Evolutionary conservation across 2,329 filamentous ascomycete species (phyloP).

Genomic region (Sporothrix pseudoabietina): DNA sequence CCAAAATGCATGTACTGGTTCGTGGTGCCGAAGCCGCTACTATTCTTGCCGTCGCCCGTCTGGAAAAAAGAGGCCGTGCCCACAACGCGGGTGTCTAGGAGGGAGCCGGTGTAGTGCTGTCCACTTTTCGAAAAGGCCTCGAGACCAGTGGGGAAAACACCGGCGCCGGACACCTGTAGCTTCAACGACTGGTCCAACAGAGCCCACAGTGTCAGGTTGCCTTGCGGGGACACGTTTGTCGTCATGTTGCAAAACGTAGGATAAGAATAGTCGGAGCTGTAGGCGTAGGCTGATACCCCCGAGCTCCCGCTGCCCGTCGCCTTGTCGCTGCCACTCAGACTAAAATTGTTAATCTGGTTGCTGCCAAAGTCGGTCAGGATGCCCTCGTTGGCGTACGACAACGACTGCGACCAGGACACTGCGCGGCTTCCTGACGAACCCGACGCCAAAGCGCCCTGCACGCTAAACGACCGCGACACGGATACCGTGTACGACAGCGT

Average conservation of each 20-base stretch:
- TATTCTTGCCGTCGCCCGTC: constrained; percentile 47
- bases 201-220: constrained; percentile 52
- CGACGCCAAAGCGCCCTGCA: constrained; percentile 56
- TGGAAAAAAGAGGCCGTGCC: constrained; percentile 60
- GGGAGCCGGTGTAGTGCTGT: constrained; percentile 40
- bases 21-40: constrained; percentile 57
- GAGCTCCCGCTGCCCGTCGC: constrained; percentile 28
- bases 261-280: constrained; percentile 55
- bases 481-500: constrained; percentile 61
- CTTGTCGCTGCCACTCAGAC: constrained; percentile 40
- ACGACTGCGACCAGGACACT: constrained; percentile 60
- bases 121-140: constrained; percentile 54
- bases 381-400: constrained; percentile 58
- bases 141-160: constrained; percentile 60
- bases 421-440: constrained; percentile 28
- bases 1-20: constrained; percentile 60
- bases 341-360: constrained; percentile 48
- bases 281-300: constrained; percentile 32
- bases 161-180: constrained; percentile 44
- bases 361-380: constrained; percentile 45
- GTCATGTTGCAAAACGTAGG: constrained; percentile 62
- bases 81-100: constrained; percentile 56
- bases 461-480: constrained; percentile 57
- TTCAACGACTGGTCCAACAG: constrained; percentile 48
- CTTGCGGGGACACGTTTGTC: constrained; percentile 47